Evolutionary conservation across 116 monocot species (phyloP), one percentile per base, ranked within the genome.

Genomic region (Papilionanthe hybrid): DNA sequence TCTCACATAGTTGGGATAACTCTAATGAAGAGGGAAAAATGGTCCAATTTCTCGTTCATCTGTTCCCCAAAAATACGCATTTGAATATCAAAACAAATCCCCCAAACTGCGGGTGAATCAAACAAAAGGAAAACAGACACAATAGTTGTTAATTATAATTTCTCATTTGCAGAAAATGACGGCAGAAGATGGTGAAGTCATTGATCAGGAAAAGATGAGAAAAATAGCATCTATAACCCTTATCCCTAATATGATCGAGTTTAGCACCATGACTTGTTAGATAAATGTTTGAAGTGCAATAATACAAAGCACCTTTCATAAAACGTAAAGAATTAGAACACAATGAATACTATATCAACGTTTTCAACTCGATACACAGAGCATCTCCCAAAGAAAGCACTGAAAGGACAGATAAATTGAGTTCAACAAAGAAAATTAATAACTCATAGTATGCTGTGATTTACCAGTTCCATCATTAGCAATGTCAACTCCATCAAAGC

Each of bases 401-500:
- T 20, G n/a, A 72, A 69, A 3, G 29, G n/a, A 73, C n/a, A 20
- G 19, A 43, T 43, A 44, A 73, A 73, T 43, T 30, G 43, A 44
- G 73, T n/a, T 73, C 73, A 73, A 44, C 17, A 69, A 69, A 69
- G 15, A 69, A 69, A 37, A 69, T 22, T n/a, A 72, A 72, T 41
- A 72, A 48, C 44, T 23, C 25, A 75, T 49, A 23, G 50, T 7
- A 75, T 28, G 43, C 28, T 55, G 55, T 23, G 9, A 72, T 77
- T 72, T 79, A 97, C 97, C 90, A 55, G 97, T 97, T 80, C 97
- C 97, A 81, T 97, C 97, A 87, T 97, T 94, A 79, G 97, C 97
- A 83, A 97, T 92, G 79, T 97, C 87, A 79, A 97, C 86, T 72
- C 97, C 94, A 90, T 97, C 97, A 92, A 97, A 97, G 83, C 94